phyloP scores from a whole-genome alignment of 148 eudicot genomes.

The Oxyria digyna region DNA sequence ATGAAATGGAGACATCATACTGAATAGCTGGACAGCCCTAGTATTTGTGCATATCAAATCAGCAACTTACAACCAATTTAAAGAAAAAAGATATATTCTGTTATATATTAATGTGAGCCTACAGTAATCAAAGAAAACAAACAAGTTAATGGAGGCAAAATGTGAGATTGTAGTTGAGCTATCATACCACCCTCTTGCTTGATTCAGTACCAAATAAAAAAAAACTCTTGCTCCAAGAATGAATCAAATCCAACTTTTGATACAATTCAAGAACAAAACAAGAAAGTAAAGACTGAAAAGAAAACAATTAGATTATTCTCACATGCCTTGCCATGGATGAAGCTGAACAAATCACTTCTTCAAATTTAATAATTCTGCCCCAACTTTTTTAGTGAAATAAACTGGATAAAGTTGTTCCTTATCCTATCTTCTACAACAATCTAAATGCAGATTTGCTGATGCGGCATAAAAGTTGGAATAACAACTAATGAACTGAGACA shows the following conservation, averaged over 20 bases:
- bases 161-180: too few species aligned
- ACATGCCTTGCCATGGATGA: constrained; percentile 5
- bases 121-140: background rate
- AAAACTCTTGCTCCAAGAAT: background rate
- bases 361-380: too few species aligned
- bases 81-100: too few species aligned
- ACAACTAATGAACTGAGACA: background rate
- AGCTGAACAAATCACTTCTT: background rate
- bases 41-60: too few species aligned
- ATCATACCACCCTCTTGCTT: background rate
- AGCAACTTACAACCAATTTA: too few species aligned
- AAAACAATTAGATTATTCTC: background rate
- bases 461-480: background rate
- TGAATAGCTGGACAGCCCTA: too few species aligned
- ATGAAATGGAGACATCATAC: too few species aligned
- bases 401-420: background rate
- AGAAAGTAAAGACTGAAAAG: background rate
- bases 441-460: background rate
- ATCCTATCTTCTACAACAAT: background rate
- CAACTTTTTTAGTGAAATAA: background rate
- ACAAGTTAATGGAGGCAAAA: background rate
- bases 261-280: background rate
- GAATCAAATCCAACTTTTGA: background rate
- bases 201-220: background rate
- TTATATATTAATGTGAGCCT: too few species aligned